Evolutionary conservation across 768 basidiomycete species (phyloP), one percentile per base, ranked within the genome.

Genomic region (Lactifluus rugatus): DNA sequence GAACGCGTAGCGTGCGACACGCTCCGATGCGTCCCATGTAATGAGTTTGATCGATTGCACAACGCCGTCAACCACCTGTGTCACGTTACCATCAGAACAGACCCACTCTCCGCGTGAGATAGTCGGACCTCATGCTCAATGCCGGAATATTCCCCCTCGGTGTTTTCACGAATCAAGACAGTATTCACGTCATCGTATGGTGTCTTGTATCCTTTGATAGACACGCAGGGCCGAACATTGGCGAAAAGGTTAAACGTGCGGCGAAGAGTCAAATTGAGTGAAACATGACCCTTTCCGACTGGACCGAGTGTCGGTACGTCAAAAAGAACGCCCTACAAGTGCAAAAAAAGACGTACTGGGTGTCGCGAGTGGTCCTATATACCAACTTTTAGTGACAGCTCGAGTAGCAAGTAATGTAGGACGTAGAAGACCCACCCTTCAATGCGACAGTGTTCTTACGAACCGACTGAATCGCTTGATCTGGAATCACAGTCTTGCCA

Each of bases 31-130:
- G 51, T 97, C 89, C 86, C 93, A 94, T 36, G 96, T 99, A 69
- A 99, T 99, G 54, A 99, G 83, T 74, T 99, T 99, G 79, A 99
- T 98, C 46, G 93, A 96, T 74, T 99, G 96, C 41, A 99, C 96
- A 56, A 99, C 96, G 62, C 96, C 96, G 61, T 96, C 92, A 63
- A 98, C 85, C 57, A 96, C 78, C 90, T 93, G 58, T n/a, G 54
- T 46, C 16, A 11, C 17, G 48, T 62, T 53, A 61, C 63, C 28
- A n/a, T 54, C 51, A 57, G 34, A 36, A 47, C 41, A 32, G 39
- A 57, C 48, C 44, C 58, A 60, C 32, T 52, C 17, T 8, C 31
- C 11, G 25, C 21, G 56, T 21, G 26, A 37, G 51, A 21, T 52
- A 39, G 32, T 54, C 74, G 11, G 59, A 93, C 93, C 83, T 98